Percentiles rank a stretch among this genome's conserved stretches.
Evolutionary conservation across 345 rosid species (phyloP).

Genomic region (Mangifera indica): DNA sequence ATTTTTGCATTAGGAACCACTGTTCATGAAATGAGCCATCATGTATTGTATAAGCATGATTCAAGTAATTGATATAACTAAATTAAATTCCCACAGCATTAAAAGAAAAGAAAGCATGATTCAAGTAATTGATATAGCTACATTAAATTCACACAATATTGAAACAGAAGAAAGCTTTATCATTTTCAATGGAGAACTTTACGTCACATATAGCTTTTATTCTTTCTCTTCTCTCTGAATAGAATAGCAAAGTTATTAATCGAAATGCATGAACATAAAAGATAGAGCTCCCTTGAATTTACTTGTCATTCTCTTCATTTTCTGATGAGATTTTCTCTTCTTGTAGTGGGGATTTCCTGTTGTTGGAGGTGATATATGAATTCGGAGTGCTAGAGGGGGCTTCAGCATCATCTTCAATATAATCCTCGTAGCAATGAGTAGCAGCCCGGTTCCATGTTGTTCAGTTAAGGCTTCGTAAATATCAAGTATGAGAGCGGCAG

Average conservation of each 20-base stretch:
- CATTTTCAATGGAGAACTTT: background rate
- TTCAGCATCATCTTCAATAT: constrained; percentile 71
- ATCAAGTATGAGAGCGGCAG: constrained; percentile 70
- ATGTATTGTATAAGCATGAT: no score
- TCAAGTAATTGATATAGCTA: no score
- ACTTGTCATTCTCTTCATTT: constrained; percentile 51
- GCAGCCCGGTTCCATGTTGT: constrained; percentile 75
- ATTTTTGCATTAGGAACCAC: no score
- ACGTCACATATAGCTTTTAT: constrained; percentile 7
- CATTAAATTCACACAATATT: no score
- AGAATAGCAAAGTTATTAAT: background rate
- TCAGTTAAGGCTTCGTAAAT: constrained; percentile 87
- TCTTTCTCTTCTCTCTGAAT: background rate
- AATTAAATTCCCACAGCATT: no score
- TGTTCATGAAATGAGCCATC: no score
- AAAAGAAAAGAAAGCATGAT: background rate
- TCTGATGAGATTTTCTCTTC: constrained; percentile 22
- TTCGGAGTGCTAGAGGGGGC: constrained; percentile 27
- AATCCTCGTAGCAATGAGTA: constrained; percentile 78
- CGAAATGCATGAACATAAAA: no score
- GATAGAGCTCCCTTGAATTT: constrained; percentile 5
- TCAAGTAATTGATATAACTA: no score
- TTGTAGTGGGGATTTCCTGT: constrained; percentile 17
- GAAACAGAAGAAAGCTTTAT: background rate
- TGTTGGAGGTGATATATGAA: background rate